phyloP scores from a whole-genome alignment of 2,329 filamentous ascomycete species.

The Pseudogymnoascus sp. region DNA sequence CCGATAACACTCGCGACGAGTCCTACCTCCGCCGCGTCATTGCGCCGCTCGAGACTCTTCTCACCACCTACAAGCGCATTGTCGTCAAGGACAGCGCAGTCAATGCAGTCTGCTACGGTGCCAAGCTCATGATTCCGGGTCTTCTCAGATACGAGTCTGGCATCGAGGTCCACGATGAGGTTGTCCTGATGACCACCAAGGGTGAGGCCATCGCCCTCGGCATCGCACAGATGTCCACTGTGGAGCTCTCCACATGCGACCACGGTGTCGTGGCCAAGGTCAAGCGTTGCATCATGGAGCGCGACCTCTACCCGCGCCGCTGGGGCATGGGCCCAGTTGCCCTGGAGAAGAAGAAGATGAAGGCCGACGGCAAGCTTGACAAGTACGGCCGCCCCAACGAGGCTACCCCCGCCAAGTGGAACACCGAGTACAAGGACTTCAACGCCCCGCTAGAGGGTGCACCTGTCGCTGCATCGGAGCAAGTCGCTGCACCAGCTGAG shows the following conservation, averaged over 20 bases:
- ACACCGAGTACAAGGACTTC: conserved; percentile 85
- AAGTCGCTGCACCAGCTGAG: conserved; percentile 30
- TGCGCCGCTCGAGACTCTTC: conserved; percentile 80
- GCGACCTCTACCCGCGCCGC: conserved; percentile 89
- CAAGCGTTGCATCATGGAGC: conserved; percentile 99
- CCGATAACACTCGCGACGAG: conserved; percentile 94
- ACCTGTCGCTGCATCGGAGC: conserved; percentile 32
- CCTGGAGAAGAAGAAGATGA: conserved; percentile 98
- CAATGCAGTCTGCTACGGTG: conserved; percentile 96
- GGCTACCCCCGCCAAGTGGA: conserved; percentile 89
- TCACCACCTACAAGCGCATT: conserved; percentile 89
- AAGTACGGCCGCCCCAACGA: conserved; percentile 94
- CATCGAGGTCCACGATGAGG: conserved; percentile 91
- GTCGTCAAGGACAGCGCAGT: conserved; percentile 96
- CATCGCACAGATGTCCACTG: conserved; percentile 95
- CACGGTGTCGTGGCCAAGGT: conserved; percentile 98
- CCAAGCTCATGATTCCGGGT: conserved; percentile 97
- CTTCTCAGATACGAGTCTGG: conserved; percentile 83
- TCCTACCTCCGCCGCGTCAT: conserved; percentile 86
- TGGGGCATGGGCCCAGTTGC: conserved; percentile 95
- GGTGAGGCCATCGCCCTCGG: conserved; percentile 95
- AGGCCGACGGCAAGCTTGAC: conserved; percentile 94
- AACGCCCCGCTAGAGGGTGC: conserved; percentile 43
- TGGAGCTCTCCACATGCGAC: conserved; percentile 93
- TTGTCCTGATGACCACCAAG: conserved; percentile 98